Evolutionary conservation across 176 grass and related monocot species (phyloP).

Genomic region (Avena insularis): DNA sequence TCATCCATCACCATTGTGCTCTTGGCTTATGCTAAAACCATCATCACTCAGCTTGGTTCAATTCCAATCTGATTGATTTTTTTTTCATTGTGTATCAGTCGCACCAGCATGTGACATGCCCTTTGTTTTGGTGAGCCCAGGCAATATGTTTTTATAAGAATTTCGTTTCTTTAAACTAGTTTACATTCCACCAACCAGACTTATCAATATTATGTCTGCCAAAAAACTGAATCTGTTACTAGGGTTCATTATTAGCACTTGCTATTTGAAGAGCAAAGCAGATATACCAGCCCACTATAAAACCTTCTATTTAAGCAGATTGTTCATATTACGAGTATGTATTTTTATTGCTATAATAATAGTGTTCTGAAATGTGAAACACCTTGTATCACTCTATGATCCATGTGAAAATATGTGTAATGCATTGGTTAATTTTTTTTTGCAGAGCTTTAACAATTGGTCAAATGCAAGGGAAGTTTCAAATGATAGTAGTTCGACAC

Average conservation of each 20-base stretch:
- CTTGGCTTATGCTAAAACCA: slow-evolving; percentile 4
- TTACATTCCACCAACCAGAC: slow-evolving; percentile 13
- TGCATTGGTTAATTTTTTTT: slow-evolving; percentile 43
- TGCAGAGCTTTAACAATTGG: slow-evolving; percentile 94
- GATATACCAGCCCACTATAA: not conserved
- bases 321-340: slow-evolving; percentile 14
- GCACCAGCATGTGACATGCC: not conserved
- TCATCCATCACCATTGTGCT: slow-evolving; percentile 10
- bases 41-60: not conserved
- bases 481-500: slow-evolving; percentile 82
- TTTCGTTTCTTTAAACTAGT: slow-evolving; percentile 12
- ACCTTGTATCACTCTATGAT: not conserved
- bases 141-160: slow-evolving; percentile 5
- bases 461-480: slow-evolving; percentile 99
- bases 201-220: not conserved
- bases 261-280: slow-evolving; percentile 31
- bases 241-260: not conserved
- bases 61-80: not conserved
- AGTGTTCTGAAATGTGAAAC: slow-evolving; percentile 32
- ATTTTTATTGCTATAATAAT: not conserved
- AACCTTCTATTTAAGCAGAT: slow-evolving; percentile 36
- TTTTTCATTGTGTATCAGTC: not conserved
- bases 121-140: not conserved
- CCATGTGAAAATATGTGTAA: slow-evolving; percentile 17
- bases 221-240: slow-evolving; percentile 13